Percentiles rank a stretch among this genome's conserved stretches.
phyloP scores from a whole-genome alignment of 2,329 filamentous ascomycete genomes.

The Paecilomyces formosus region DNA sequence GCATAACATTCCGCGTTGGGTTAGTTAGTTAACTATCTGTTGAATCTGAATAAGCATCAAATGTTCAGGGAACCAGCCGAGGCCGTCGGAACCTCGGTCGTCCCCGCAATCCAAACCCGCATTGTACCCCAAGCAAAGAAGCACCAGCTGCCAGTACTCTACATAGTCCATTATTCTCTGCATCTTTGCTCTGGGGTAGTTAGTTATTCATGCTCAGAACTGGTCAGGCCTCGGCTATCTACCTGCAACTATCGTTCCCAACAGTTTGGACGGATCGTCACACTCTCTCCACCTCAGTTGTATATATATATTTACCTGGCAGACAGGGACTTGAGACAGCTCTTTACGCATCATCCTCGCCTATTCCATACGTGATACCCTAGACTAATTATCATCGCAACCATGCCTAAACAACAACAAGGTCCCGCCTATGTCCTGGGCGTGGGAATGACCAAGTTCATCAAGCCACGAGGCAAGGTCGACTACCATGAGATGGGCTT shows the following conservation, averaged over 20 bases:
- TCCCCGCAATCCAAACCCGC: background rate
- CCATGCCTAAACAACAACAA: constrained; percentile 45
- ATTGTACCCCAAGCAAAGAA: background rate
- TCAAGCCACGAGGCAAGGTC: constrained; percentile 89
- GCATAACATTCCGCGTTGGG: background rate
- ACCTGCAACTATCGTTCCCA: background rate
- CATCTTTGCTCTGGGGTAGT: background rate
- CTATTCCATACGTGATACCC: background rate
- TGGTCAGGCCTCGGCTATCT: background rate
- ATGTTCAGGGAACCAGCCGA: background rate
- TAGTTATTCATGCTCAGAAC: background rate
- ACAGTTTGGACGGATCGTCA: background rate
- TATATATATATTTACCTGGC: background rate
- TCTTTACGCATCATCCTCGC: background rate
- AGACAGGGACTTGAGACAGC: background rate
- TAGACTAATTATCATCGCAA: constrained; percentile 32
- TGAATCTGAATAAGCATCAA: background rate
- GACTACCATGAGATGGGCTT: constrained; percentile 94
- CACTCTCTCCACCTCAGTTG: background rate
- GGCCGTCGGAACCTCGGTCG: background rate
- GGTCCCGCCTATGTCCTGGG: constrained; percentile 77
- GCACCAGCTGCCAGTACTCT: background rate
- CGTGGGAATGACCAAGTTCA: constrained; percentile 99
- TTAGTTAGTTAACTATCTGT: background rate
- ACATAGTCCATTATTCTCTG: background rate